Base-by-base conservation (phyloP, 768 basidiomycete species). In the Kwoniella sp. region DNA sequence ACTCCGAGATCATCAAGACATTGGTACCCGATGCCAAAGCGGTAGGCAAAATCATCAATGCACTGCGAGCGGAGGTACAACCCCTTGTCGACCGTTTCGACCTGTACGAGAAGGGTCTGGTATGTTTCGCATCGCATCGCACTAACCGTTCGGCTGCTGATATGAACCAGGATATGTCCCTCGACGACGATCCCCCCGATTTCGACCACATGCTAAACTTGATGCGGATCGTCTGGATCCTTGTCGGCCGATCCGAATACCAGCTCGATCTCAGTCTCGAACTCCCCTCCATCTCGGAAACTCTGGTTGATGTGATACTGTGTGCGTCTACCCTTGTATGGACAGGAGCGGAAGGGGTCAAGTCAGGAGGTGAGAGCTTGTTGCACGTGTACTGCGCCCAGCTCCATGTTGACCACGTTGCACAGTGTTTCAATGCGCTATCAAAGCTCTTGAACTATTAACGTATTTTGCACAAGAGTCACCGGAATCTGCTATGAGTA, bases 51-150 rank as follows among this genome's bases (percentile, higher is more conserved):
- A 6, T 54, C 1, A 10, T 38, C 11, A 39, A 36, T 3, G 20
- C 15, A 6, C 44, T 57, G 26, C 31, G 4, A n/a, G 9, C 31
- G n/a, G 59, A 56, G 8, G 29, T 55, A 2, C 37, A 41, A 1
- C 34, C 33, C 1, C 34, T 65, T 3, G 46, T 26, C 5, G 55
- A 53, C 19, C 54, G 64, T 5, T 60, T 66, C 27, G 63, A 60
- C 28, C 32, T 69, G 31, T 53, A 49, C 17, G 60, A 69, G 46
- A 69, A 65, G 37, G 63, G 67, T 1, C 34, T 69, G 36, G 63
- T 65, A 32, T 49, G 63, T 59, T 14, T 7, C 15, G 1, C 17
- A 12, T 26, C 17, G 25, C 41, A 42, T 27, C n/a, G 4, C 25
- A 3, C 3, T 9, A n/a, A 8, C 6, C 12, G 8, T 6, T 36